Evolutionary conservation across 331 rosid genomes (phyloP).

Genomic region (Dryas integrifolia): DNA sequence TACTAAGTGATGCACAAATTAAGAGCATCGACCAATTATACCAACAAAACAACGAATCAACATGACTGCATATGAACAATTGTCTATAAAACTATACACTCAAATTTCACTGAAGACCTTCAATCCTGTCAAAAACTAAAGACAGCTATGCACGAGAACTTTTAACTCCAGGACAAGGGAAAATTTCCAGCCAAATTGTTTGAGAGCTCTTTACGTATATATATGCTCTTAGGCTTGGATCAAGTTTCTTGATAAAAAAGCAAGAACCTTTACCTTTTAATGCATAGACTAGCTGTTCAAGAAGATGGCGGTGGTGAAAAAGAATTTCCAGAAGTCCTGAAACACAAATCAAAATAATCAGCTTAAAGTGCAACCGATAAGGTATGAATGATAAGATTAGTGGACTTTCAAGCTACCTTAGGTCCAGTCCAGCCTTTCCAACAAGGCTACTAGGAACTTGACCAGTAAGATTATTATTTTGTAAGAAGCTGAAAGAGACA

Average conservation of each 20-base stretch:
- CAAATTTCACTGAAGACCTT: constrained; percentile 23
- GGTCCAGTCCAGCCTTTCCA: constrained; percentile 51
- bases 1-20: constrained; percentile 26
- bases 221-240: constrained; percentile 4
- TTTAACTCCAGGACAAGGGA: constrained; percentile 26
- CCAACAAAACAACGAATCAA: constrained; percentile 20
- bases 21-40: constrained; percentile 18
- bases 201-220: background rate
- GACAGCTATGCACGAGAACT: constrained; percentile 14
- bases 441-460: constrained; percentile 62
- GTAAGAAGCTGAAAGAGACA: constrained; percentile 61
- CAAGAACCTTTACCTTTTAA: constrained; percentile 21
- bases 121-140: constrained; percentile 13
- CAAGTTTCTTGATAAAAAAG: constrained; percentile 27
- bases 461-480: constrained; percentile 84
- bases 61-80: constrained; percentile 21
- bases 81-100: constrained; percentile 14
- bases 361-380: constrained; percentile 18
- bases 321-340: constrained; percentile 32
- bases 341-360: constrained; percentile 31
- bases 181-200: constrained; percentile 24
- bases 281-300: constrained; percentile 30
- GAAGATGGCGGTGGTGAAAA: constrained; percentile 45
- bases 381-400: constrained; percentile 9
- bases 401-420: constrained; percentile 46